A percentile compares a stretch with the other conserved stretches of the same genome.
These are phyloP conservation scores for Boeremia exigua DNA, from an alignment of 2,329 filamentous ascomycete species.

Conservation along the genomic window DNA sequence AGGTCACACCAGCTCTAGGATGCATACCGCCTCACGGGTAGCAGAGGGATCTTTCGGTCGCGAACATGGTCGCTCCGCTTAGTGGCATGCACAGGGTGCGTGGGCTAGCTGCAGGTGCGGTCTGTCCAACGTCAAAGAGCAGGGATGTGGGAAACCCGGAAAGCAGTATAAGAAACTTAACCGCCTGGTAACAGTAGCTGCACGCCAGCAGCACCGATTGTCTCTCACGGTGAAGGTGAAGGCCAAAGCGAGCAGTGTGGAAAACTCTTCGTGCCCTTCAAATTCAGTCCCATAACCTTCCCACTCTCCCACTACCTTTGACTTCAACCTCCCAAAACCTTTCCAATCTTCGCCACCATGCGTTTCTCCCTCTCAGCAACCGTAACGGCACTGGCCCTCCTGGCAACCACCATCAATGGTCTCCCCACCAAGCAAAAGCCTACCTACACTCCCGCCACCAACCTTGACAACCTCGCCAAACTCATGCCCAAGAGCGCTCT, in stretches of 20 bases:
- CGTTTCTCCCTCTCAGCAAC: constrained; percentile 35
- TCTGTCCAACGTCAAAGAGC: constrained; percentile 36
- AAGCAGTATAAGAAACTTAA: constrained; percentile 39
- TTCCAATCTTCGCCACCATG: constrained; percentile 29
- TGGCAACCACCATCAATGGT: constrained; percentile 27
- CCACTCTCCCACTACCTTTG: background rate
- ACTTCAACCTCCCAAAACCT: background rate
- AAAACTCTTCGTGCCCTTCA: background rate
- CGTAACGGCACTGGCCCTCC: constrained; percentile 26
- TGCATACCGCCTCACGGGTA: constrained; percentile 23
- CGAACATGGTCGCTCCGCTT: constrained; percentile 28
- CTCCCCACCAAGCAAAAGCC: constrained; percentile 18
- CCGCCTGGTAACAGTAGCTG: constrained; percentile 22
- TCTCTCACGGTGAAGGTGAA: constrained; percentile 18
- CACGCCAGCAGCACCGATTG: constrained; percentile 26
- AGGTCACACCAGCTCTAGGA: constrained; percentile 18
- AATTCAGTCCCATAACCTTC: background rate
- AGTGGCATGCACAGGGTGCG: constrained; percentile 39
- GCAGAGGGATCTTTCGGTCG: constrained; percentile 22
- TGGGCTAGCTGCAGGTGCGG: constrained; percentile 33
- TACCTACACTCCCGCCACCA: constrained; percentile 23
- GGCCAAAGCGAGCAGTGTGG: constrained; percentile 3
- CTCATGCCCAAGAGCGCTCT: constrained; percentile 40
- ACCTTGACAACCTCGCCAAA: constrained; percentile 33
- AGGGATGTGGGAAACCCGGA: constrained; percentile 24